Base-by-base conservation (phyloP, 768 basidiomycete species). In the Lentinula guzmanii region DNA sequence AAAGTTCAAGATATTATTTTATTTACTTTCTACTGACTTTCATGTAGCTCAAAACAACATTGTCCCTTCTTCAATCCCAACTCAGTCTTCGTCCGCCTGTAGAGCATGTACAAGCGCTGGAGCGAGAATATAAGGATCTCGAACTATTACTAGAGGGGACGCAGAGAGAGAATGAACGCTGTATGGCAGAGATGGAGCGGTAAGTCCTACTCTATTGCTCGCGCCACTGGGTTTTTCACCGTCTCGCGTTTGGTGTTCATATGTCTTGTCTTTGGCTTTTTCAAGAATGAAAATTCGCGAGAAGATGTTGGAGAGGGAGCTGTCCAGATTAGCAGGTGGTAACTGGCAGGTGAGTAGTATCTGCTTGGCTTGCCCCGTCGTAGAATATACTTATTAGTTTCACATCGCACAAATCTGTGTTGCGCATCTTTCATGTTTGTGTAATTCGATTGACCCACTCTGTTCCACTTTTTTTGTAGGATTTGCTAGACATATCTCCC, bases 101-200 rank as follows among this genome's bases (percentile, higher is more conserved):
- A 41, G 89, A 91, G 63, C 75, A 75, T 0, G 76, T 93, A 31
- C 85, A 90, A 62, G 79, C 78, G 39, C 72, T 92, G 35, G 79
- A 88, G 70, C 86, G 84, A 67, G 91, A 93, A 65, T 85, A 86
- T 66, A 84, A 84, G 66, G 87, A 89, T 61, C 75, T 92, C 1
- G 91, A 92, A 42, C 76, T 93, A 16, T 76, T 93, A 3, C 72
- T 92, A 0, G 83, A 89, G 62, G 91, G 91, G 0, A 93, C 91
- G 0, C 90, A 92, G 64, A 76, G 90, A 54, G 92, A 94, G 75
- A 94, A 94, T 67, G 91, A 93, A 66, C 79, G 87, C 53, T 89
- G 86, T 64, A 93, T 93, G 91, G 78, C 83, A 0, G 90, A 92
- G 62, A 76, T 91, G 2, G 91, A 93, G 60, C 79, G 86, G 89